A percentile compares a stretch with the other conserved stretches of the same genome.
phyloP scores from a whole-genome alignment of 805 yeast genomes.

The Saturnispora besseyi region DNA sequence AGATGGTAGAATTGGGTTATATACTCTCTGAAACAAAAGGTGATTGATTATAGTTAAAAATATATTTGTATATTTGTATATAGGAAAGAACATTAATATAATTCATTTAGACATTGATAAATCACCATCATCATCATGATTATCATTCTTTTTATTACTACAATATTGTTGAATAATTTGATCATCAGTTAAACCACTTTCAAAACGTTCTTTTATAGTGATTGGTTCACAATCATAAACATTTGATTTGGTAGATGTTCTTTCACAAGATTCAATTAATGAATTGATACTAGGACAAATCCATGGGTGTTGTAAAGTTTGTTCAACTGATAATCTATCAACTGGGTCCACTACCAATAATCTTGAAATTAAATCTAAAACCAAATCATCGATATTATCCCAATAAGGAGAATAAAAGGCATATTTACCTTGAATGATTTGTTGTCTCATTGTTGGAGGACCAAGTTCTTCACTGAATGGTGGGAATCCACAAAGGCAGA shows the following conservation, averaged over 20 bases:
- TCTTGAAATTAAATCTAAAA: slow-evolving; percentile 55
- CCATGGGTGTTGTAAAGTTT: slow-evolving; percentile 39
- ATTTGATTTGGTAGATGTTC: slow-evolving; percentile 9
- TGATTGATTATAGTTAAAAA: background rate
- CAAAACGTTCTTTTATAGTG: slow-evolving; percentile 20
- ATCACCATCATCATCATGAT: slow-evolving; percentile 5
- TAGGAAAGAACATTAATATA: background rate
- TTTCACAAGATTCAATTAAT: background rate
- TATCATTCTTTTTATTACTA: background rate
- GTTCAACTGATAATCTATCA: slow-evolving; percentile 33
- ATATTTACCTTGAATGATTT: slow-evolving; percentile 54
- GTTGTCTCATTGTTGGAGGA: slow-evolving; percentile 72
- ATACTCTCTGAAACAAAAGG: slow-evolving; percentile 8
- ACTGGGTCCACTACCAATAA: slow-evolving; percentile 46
- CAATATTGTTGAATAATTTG: slow-evolving; percentile 14
- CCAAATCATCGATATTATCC: slow-evolving; percentile 61
- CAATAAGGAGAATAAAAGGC: slow-evolving; percentile 76
- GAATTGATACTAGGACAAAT: slow-evolving; percentile 16
- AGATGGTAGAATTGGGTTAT: slow-evolving; percentile 27
- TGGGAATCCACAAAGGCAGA: slow-evolving; percentile 76
- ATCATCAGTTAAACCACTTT: slow-evolving; percentile 20
- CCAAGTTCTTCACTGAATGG: slow-evolving; percentile 78
- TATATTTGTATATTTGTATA: background rate
- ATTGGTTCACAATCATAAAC: slow-evolving; percentile 21
- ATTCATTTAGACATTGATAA: slow-evolving; percentile 2